Base-by-base conservation (phyloP, 352 stramenopile genomes). In the Globisporangium paroecandrum region DNA sequence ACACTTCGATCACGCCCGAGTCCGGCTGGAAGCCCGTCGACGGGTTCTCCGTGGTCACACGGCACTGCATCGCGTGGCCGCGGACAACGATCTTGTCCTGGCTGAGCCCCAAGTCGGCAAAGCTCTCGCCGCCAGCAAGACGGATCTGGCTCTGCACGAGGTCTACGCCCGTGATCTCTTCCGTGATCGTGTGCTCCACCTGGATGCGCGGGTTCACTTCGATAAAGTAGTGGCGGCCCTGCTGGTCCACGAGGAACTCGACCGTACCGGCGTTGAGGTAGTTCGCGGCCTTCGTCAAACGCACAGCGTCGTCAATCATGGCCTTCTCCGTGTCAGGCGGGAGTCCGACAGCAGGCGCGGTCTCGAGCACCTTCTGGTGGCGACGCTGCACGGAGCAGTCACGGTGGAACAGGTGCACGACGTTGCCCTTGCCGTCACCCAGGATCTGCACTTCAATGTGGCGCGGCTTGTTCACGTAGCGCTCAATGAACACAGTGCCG, bases 171-270 rank as follows among this genome's bases (percentile, higher is more conserved):
- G 90, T 98, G 69, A 98, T 97, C 72, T 97, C 78, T 66, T 98
- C 91, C 32, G 91, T 97, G 76, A 98, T 93, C 61, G 90, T 95
- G 77, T 97, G 90, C 74, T 97, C 91, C 4, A 98, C 96, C 78
- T 99, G 98, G 58, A 99, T 91, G 62, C 98, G 93, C 18, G 98
- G 97, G 79, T 99, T 99, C 68, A 99, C 96, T 86, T 99, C 98
- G 66, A 99, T 99, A 74, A 99, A 99, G 83, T 98, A 98, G 81
- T 97, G 89, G 43, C 84, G 81, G 22, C 82, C 73, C 72, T 89
- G 53, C 73, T 98, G 88, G 77, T 99, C 97, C 60, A 99, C 87
- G 2, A 99, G 82, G 73, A 99, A 99, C 83, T 99, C 98, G 27
- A 99, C 96, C 9, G 97, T 99, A 64, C 97, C 97, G 13, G 97